Evolutionary conservation across 1,284 basidiomycete genomes (phyloP).

Genomic region (Pseudozyma tsukubaensis): DNA sequence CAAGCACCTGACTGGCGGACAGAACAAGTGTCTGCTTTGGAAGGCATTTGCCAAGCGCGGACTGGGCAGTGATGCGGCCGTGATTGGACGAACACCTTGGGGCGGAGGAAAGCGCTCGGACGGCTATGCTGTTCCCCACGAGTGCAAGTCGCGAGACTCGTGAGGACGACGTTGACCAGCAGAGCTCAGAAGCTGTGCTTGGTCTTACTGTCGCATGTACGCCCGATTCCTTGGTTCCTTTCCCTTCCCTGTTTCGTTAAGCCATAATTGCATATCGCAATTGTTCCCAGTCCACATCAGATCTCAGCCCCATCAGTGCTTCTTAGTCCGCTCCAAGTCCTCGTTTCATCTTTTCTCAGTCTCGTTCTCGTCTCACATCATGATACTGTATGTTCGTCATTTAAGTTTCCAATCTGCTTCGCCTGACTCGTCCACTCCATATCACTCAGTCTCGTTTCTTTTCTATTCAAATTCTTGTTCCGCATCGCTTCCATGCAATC

Average conservation of each 20-base stretch:
- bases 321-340: neutral
- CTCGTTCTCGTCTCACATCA: neutral
- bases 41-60: constrained; percentile 84
- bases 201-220: neutral
- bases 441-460: too few species aligned
- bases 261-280: neutral
- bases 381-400: neutral
- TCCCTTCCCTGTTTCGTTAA: neutral
- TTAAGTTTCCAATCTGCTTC: neutral
- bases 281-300: neutral
- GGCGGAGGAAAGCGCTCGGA: constrained; percentile 80
- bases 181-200: neutral
- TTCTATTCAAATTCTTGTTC: too few species aligned
- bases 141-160: constrained; percentile 68
- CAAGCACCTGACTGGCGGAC: constrained; percentile 86
- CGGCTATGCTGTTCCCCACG: constrained; percentile 70
- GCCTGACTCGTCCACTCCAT: neutral
- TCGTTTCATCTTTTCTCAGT: neutral
- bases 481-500: too few species aligned
- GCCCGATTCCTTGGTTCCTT: neutral
- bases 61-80: constrained; percentile 69
- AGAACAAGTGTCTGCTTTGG: constrained; percentile 92
- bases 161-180: neutral
- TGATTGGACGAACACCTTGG: constrained; percentile 84
- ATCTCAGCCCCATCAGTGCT: neutral